Percentiles rank a stretch among this genome's conserved stretches.
phyloP scores from a whole-genome alignment of 345 rosid genomes.

The Camelina neglecta region DNA sequence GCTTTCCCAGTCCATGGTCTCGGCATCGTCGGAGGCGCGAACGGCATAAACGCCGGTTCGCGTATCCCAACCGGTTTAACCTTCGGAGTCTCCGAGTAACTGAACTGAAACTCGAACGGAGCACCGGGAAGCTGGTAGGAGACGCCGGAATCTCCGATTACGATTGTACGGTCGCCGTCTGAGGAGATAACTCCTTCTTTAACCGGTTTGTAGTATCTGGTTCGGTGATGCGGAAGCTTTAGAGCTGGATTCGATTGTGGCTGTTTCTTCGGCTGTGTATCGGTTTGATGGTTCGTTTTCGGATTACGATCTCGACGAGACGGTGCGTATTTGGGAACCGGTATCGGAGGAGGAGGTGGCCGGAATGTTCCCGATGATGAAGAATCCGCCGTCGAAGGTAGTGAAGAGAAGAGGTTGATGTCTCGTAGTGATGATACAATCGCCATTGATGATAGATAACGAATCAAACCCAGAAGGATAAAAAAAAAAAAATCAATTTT shows the following conservation, averaged over 20 bases:
- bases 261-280: constrained; percentile 36
- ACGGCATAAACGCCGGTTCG: constrained; percentile 92
- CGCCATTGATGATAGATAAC: constrained; percentile 50
- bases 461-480: not conserved
- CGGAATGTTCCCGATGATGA: constrained; percentile 39
- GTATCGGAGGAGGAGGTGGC: constrained; percentile 67
- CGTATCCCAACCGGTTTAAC: constrained; percentile 89
- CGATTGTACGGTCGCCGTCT: constrained; percentile 76
- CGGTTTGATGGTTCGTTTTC: constrained; percentile 12
- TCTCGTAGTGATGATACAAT: constrained; percentile 63
- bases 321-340: constrained; percentile 73
- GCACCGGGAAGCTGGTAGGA: constrained; percentile 91
- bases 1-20: constrained; percentile 99
- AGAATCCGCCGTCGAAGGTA: constrained; percentile 55
- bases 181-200: constrained; percentile 61
- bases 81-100: constrained; percentile 86
- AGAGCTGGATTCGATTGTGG: constrained; percentile 62
- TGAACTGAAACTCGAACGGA: constrained; percentile 92
- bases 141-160: constrained; percentile 78
- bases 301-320: constrained; percentile 49
- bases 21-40: constrained; percentile 93
- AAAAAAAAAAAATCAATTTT: not conserved
- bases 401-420: constrained; percentile 75
- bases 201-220: constrained; percentile 80
- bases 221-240: constrained; percentile 63